Base-by-base conservation (phyloP, 768 basidiomycete species). In the Suillus plorans region DNA sequence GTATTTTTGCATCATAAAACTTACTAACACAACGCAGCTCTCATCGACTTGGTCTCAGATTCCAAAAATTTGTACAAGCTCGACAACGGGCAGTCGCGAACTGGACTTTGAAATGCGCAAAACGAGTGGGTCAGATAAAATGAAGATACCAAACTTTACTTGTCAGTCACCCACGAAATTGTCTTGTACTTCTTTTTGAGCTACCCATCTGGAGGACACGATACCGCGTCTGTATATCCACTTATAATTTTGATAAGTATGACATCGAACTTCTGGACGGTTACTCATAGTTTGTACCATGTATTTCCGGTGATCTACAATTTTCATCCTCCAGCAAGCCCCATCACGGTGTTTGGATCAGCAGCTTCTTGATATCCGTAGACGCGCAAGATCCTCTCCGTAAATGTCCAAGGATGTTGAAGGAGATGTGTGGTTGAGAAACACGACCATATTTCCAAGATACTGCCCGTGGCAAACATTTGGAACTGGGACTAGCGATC, bases 311-410 rank as follows among this genome's bases (percentile, higher is more conserved):
- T 9, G 50, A 28, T 12, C 18, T 34, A 34, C 52, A 86, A 74
- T 74, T 87, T 89, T 73, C 82, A 89, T 8, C 88, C 89, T 6
- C 88, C 88, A n/a, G 88, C 80, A 20, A 89, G 81, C 18, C 80
- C 82, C 88, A 91, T 90, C 47, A 89, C 80, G 68, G 85, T 80
- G 10, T 75, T 60, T 0, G 88, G 89, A 72, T 91, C 89, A 61
- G 85, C 78, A 25, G 57, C 62, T 65, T 68, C 69, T 83, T 85
- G 18, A 89, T 71, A 13, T 61, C 65, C 70, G 65, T 64, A 89
- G 68, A 60, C 57, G 71, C 14, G 71, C 70, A 3, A 90, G 57
- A 64, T 88, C 85, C 3, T 52, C 67, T 3, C 85, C 87, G 67
- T 85, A 89, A 36, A 91, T 76, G 12, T 71, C 65, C 61, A 87